Percentiles rank a stretch among this genome's conserved stretches.
Evolutionary conservation across 805 yeast genomes (phyloP).

Genomic region (Nakazawaea siamensis): DNA sequence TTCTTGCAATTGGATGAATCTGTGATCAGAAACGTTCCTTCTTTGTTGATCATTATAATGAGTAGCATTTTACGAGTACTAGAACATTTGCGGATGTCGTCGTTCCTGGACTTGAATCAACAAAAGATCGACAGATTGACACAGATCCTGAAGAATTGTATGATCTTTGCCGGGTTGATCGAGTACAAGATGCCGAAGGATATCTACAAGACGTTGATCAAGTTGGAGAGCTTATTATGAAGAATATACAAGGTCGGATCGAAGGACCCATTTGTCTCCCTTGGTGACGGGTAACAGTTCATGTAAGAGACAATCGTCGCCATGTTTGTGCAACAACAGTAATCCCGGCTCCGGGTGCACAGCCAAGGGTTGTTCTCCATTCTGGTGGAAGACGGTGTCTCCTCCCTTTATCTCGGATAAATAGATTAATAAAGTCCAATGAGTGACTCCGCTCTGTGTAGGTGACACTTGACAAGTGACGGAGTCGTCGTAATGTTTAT

Average conservation of each 20-base stretch:
- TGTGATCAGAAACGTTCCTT: slow-evolving; percentile 73
- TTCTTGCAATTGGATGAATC: slow-evolving; percentile 58
- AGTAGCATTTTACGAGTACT: slow-evolving; percentile 57
- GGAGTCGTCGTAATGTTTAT: slow-evolving; percentile 53
- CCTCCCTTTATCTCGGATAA: slow-evolving; percentile 56
- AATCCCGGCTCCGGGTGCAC: slow-evolving; percentile 45
- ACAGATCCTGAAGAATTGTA: slow-evolving; percentile 73
- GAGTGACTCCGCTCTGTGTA: slow-evolving; percentile 44
- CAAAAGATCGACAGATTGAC: slow-evolving; percentile 48
- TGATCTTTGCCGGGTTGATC: slow-evolving; percentile 92
- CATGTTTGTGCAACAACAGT: slow-evolving; percentile 58
- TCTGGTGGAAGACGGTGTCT: slow-evolving; percentile 44
- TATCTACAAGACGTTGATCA: slow-evolving; percentile 62
- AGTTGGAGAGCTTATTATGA: slow-evolving; percentile 43
- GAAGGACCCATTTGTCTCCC: slow-evolving; percentile 55
- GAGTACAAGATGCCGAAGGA: slow-evolving; percentile 89
- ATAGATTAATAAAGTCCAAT: slow-evolving; percentile 54
- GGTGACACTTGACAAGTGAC: too few relatives aligned
- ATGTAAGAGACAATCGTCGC: slow-evolving; percentile 54
- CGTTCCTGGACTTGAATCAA: slow-evolving; percentile 30
- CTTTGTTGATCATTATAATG: slow-evolving; percentile 74
- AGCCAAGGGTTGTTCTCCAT: slow-evolving; percentile 17
- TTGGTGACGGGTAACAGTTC: slow-evolving; percentile 43
- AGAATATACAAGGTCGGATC: slow-evolving; percentile 21
- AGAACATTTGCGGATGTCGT: slow-evolving; percentile 32